Base-by-base conservation (phyloP, 306 rosid genomes). In the Quercus gilva region DNA sequence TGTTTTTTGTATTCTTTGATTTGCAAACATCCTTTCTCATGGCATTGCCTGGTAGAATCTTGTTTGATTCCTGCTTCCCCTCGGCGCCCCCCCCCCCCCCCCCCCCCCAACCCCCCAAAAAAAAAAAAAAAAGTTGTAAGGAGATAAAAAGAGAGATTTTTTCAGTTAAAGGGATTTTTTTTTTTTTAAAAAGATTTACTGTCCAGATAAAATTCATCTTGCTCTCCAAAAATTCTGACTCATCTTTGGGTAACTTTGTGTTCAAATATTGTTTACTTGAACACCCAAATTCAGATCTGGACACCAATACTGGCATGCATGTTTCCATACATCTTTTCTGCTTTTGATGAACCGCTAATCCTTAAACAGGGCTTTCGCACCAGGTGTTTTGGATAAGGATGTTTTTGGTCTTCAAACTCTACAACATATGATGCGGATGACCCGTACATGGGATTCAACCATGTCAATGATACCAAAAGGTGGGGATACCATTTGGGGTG, bases 391-490 rank as follows among this genome's bases (percentile, higher is more conserved):
- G 86, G 94, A 90, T 73, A 92, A 92, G 83, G 97, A 90, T 82
- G 88, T 92, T 65, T 92, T 92, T 81, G 90, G 97, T 53, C 86
- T 92, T 81, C 94, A 88, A 55, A 88, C 94, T 33, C 76, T 92
- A 64, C 87, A 87, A 33, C 88, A 92, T 86, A 79, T 92, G 82
- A 92, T 92, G 97, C 90, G 94, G 74, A 90, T 92, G 94, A 92
- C 94, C 64, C 92, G 97, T 23, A 92, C 97, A 6, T 92, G 97
- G 97, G 97, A 92, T 88, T 83, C 97, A 79, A 92, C 94, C 26
- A 88, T 92, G 97, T 92, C 97, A 78, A 92, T 92, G 97, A 79
- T 92, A 84, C 97, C 97, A 70, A 92, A 92, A 87, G 97, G 97
- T 0, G 97, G 97, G 78, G 92, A 88, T 61, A 87, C 94, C 14